These are phyloP conservation scores for Fusarium dlaminii DNA, from an alignment of 2,329 filamentous ascomycete species.

Conservation along the genomic window DNA sequence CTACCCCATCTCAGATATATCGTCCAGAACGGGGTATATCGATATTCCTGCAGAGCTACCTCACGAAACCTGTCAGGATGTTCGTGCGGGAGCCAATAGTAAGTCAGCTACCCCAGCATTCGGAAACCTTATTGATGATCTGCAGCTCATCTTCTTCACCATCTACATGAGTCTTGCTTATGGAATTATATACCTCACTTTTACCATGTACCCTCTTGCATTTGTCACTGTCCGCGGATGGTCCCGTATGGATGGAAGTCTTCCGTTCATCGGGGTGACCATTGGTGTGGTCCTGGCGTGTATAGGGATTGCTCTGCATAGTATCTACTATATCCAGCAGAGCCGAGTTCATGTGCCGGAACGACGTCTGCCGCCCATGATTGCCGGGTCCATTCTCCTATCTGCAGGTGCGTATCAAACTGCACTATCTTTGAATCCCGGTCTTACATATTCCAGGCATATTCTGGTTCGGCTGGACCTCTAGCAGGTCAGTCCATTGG, in stretches of 20 bases:
- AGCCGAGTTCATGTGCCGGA: not conserved
- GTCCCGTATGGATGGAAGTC: not conserved
- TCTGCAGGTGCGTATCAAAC: not conserved
- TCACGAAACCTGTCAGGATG: not conserved
- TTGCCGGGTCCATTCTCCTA: not conserved
- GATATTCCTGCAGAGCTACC: not conserved
- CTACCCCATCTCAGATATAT: not conserved
- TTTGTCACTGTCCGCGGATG: not conserved
- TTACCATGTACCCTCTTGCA: not conserved
- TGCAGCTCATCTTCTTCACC: not conserved
- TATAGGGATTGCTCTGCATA: not conserved
- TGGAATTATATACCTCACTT: not conserved
- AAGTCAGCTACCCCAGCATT: not conserved
- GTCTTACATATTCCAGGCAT: not conserved
- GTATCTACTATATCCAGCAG: not conserved
- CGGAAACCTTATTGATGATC: not conserved
- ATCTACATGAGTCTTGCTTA: not conserved
- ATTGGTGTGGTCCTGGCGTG: not conserved
- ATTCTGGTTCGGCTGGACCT: not conserved
- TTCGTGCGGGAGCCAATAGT: not conserved
- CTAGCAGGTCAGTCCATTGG: not conserved
- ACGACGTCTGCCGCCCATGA: not conserved
- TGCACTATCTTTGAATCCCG: rapidly evolving
- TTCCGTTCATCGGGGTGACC: not conserved
- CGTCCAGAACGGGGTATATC: not conserved